These are phyloP conservation scores for Geotrichum macrosporum DNA, from an alignment of 1,139 yeast genomes.

Conservation along the genomic window DNA sequence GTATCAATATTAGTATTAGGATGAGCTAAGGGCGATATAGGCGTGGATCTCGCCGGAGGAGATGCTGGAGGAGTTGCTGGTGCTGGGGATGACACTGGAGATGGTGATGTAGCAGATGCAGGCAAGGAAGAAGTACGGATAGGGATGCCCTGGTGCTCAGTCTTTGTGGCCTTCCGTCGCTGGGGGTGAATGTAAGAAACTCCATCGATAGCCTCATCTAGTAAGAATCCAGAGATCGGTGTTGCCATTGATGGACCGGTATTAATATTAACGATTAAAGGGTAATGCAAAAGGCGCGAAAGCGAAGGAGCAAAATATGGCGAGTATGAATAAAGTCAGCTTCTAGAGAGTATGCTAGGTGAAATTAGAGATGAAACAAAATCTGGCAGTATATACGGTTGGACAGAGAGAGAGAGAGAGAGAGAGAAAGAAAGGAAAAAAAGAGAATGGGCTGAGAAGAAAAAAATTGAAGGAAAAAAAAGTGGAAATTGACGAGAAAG, in stretches of 20 bases:
- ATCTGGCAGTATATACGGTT: too few relatives aligned
- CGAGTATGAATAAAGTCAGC: too few relatives aligned
- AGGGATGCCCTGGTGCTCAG: constrained; percentile 1
- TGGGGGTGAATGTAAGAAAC: constrained; percentile 17
- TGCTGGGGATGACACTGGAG: constrained; percentile 19
- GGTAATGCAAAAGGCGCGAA: too few relatives aligned
- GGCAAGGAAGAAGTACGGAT: constrained; percentile 13
- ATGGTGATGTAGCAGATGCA: constrained; percentile 8
- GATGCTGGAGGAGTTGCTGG: constrained; percentile 26
- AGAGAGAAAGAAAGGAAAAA: too few relatives aligned
- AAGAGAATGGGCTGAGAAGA: too few relatives aligned
- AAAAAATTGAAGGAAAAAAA: neutral
- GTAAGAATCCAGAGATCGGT: constrained; percentile 1
- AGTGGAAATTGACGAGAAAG: too few relatives aligned
- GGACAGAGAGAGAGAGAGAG: too few relatives aligned
- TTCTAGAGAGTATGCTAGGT: too few relatives aligned
- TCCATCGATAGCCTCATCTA: constrained; percentile 17
- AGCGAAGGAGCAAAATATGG: too few relatives aligned
- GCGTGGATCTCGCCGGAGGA: constrained; percentile 14
- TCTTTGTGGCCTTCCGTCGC: neutral
- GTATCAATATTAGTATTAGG: neutral
- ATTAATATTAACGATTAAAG: too few relatives aligned
- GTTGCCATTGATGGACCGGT: neutral
- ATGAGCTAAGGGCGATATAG: constrained; percentile 3
- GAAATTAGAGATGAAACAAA: too few relatives aligned